Base-by-base conservation (phyloP, 768 basidiomycete species). In the Leccinum imitatum region DNA sequence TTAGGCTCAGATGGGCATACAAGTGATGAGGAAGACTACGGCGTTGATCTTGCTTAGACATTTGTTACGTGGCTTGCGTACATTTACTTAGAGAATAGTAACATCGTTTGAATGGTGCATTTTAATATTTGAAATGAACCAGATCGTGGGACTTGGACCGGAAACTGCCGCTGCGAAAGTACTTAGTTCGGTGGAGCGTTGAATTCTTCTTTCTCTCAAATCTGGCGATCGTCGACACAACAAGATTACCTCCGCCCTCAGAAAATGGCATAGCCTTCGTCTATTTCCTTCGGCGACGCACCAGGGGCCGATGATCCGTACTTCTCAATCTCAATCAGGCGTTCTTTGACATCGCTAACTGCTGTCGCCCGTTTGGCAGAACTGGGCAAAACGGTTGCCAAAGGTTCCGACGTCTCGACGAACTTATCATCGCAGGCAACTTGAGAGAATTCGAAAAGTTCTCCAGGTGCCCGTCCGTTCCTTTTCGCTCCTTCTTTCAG, bases 221-320 rank as follows among this genome's bases (percentile, higher is more conserved):
- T 92, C 93, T 10, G 93, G 93, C 41, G 96, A 97, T 25, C 25
- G 25, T 25, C 70, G 95, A 98, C 65, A 98, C 54, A 96, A 98
- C 75, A 96, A 98, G 78, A 96, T 98, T 65, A 92, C 96, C 0
- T 96, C 93, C 8, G 95, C 96, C 0, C 77, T 98, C 47, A 87
- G 96, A 39, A 96, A 98, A 83, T 98, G 95, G 95, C 90, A 95
- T 68, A 84, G 84, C 44, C 78, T 94, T 75, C 79, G 2, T 80
- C 81, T n/a, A 61, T 74, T 52, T 67, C 75, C 51, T 75, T 72
- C 19, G 55, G 77, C 44, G 73, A 78, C 9, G 74, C 78, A 41
- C 61, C 73, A 21, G 67, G 70, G 17, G 46, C 56, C 11, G 25
- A 25, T 25, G 25, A 39, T 50, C 33, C 68, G 66, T 39, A 31